Conservation (phyloP, 176 grass and related monocot species). For the Aegilops speltoides region DNA sequence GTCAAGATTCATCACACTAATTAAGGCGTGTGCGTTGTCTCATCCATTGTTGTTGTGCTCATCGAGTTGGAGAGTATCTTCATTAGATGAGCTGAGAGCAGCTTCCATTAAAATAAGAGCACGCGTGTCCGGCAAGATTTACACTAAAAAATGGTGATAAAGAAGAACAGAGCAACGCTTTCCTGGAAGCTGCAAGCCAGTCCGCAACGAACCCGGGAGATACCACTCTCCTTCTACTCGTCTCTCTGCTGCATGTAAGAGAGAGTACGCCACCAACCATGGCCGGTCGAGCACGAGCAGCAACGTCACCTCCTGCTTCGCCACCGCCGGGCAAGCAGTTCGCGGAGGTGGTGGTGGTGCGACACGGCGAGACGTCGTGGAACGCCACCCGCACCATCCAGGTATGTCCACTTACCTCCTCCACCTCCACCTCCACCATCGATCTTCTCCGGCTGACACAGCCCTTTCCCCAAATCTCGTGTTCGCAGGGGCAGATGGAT, state of each 20-base stretch:
- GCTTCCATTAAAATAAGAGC: neutral
- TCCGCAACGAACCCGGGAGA: neutral
- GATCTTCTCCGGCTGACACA: neutral
- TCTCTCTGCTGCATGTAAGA: neutral
- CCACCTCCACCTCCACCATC: neutral
- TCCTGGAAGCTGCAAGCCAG: conserved; percentile 2
- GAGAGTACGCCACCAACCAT: neutral
- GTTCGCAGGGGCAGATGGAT: conserved; percentile 59
- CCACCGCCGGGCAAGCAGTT: neutral
- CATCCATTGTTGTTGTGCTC: too few species aligned
- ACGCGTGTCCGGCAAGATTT: neutral
- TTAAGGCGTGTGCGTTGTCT: too few species aligned
- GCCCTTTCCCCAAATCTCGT: neutral
- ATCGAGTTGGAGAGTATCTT: too few species aligned
- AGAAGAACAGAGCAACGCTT: neutral
- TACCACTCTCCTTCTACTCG: neutral
- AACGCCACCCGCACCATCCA: conserved; percentile 60
- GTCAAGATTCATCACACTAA: too few species aligned
- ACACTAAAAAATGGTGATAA: neutral
- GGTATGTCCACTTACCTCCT: conserved; percentile 18
- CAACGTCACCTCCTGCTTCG: neutral
- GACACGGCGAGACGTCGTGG: conserved; percentile 68
- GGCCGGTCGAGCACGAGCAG: neutral
- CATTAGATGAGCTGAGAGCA: neutral
- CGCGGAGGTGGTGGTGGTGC: conserved; percentile 64